Conservation (phyloP, 768 basidiomycete genomes). For the Boletus rubroflammeus region DNA sequence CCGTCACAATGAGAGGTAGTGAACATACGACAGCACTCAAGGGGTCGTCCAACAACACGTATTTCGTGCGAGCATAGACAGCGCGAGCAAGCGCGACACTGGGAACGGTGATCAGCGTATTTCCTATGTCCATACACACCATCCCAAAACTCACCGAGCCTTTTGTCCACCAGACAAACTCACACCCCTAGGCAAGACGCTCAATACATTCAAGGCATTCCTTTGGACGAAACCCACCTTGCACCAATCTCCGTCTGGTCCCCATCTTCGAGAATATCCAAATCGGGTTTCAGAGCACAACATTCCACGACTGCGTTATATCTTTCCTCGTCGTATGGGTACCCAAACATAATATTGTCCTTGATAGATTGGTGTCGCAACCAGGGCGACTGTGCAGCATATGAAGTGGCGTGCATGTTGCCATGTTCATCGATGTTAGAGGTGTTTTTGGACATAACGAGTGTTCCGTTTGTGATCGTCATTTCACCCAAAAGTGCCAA, state of each 20-base stretch:
- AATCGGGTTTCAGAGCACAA: constrained; percentile 78
- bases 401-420: constrained; percentile 60
- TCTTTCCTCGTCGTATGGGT: constrained; percentile 62
- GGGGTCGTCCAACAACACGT: constrained; percentile 77
- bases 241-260: constrained; percentile 83
- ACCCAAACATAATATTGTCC: constrained; percentile 80
- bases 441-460: constrained; percentile 44
- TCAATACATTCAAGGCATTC: background rate
- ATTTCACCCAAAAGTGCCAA: constrained; percentile 40
- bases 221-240: constrained; percentile 32
- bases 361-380: constrained; percentile 68
- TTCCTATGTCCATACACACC: background rate
- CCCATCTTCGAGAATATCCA: constrained; percentile 83
- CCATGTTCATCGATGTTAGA: constrained; percentile 59
- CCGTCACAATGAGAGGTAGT: background rate
- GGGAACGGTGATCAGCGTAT: constrained; percentile 2
- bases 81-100: constrained; percentile 82
- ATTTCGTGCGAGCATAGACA: constrained; percentile 67
- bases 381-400: constrained; percentile 73
- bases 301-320: constrained; percentile 77
- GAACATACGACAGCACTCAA: constrained; percentile 72
- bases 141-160: constrained; percentile 48
- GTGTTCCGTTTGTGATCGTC: constrained; percentile 33
- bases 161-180: constrained; percentile 82
- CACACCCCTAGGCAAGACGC: constrained; percentile 47